Evolutionary conservation across 169 alveolate genomes (phyloP), one percentile per base, ranked within the genome.

Genomic region (Plasmodium cynomolgi): DNA sequence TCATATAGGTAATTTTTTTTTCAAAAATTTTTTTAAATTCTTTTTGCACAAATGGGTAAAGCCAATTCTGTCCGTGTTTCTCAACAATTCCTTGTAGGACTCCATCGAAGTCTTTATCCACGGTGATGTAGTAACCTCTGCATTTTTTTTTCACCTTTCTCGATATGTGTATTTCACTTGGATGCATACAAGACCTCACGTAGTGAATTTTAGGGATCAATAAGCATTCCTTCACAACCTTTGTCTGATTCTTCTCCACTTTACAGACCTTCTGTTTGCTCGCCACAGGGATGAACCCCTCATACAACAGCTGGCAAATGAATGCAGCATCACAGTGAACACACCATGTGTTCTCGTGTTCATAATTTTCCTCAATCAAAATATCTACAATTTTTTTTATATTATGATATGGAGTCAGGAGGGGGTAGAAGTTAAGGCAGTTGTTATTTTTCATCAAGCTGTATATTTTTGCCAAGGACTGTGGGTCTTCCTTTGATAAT

Each of bases 1-100:
- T 79, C 41, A 73, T 74, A 71, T 56, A 93, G 8, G 84, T 81
- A 17, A 88, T 80, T 17, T 79, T n/a, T 77, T 93, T 93, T 82
- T 96, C 84, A 93, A 77, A 84, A 73, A 95, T 91, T 54, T 82
- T 79, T 79, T 95, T 91, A 91, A 96, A 96, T 75, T 90, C 97
- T 23, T 44, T 75, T 54, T 92, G 96, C 54, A 96, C 83, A 79
- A 85, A 95, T 1, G 97, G 97, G 75, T 96, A 96, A 84, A 96
- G 56, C 97, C 97, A 96, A 74, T 96, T 95, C 31, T 95, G 95
- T 15, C 97, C 97, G 71, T 95, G 97, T 58, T 95, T 95, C 37
- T 95, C 92, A 13, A 93, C 95, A 33, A 96, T 96, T 0, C 97
- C 97, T 3, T 54, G 81, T 56, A 96, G 71, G 15, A 96, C 97